phyloP scores from a whole-genome alignment of 768 basidiomycete species.

The Tricholoma sp. region DNA sequence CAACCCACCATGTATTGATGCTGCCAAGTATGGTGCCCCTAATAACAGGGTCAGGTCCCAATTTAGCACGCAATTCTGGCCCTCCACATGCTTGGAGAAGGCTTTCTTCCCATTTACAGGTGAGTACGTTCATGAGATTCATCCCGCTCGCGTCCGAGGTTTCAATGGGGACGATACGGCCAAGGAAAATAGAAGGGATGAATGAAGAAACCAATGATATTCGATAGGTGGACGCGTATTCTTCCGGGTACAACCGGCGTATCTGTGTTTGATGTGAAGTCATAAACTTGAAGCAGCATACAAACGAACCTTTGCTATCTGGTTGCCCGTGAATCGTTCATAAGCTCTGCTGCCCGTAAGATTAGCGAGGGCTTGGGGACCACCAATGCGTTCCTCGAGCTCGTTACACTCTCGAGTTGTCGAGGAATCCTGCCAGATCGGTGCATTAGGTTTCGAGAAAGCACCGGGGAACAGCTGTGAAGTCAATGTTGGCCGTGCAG shows the following conservation, averaged over 20 bases:
- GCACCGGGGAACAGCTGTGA: constrained; percentile 59
- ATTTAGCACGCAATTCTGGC: constrained; percentile 55
- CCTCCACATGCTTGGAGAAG: constrained; percentile 69
- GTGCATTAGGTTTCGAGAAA: constrained; percentile 62
- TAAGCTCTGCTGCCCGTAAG: constrained; percentile 81
- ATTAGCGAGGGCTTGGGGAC: constrained; percentile 65
- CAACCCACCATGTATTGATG: constrained; percentile 65
- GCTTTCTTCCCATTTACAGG: constrained; percentile 66
- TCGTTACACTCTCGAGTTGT: constrained; percentile 69
- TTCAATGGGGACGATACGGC: constrained; percentile 73
- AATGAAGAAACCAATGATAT: constrained; percentile 83
- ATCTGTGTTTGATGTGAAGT: constrained; percentile 36
- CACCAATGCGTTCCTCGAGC: constrained; percentile 64
- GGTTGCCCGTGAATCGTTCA: constrained; percentile 83
- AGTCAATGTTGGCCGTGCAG: constrained; percentile 38
- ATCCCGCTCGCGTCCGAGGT: constrained; percentile 88
- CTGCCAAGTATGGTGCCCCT: constrained; percentile 65
- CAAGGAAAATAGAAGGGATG: constrained; percentile 77
- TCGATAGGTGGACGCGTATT: constrained; percentile 54
- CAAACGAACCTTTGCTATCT: constrained; percentile 56
- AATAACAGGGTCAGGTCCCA: constrained; percentile 73
- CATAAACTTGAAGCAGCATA: background rate
- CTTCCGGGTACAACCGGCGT: constrained; percentile 43
- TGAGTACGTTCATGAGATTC: constrained; percentile 79
- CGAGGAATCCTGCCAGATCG: constrained; percentile 92